Percentiles rank a stretch among this genome's conserved stretches.
Evolutionary conservation across 2,329 filamentous ascomycete species (phyloP).

Genomic region (Diaporthe citriasiana): DNA sequence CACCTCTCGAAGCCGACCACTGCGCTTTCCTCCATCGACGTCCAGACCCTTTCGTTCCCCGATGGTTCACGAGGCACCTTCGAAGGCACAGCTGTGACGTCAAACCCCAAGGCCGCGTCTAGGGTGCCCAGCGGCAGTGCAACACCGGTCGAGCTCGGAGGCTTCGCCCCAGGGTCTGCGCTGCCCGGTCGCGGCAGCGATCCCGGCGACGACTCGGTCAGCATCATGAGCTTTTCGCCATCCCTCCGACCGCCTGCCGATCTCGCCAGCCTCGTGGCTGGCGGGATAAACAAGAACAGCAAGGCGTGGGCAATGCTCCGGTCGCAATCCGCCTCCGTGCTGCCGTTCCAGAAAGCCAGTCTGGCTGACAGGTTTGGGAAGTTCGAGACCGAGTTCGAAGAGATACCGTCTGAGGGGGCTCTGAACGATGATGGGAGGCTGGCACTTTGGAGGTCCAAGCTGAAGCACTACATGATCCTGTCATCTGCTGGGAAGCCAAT

Average conservation of each 20-base stretch:
- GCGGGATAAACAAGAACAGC: constrained; percentile 75
- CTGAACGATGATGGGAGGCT: constrained; percentile 72
- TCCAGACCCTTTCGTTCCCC: constrained; percentile 81
- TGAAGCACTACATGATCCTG: constrained; percentile 97
- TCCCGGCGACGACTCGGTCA: constrained; percentile 70
- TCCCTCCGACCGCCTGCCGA: constrained; percentile 76
- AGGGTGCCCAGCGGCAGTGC: constrained; percentile 53
- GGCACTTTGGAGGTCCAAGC: constrained; percentile 86
- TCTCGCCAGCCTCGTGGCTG: constrained; percentile 84
- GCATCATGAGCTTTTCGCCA: constrained; percentile 76
- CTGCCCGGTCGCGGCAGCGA: constrained; percentile 34
- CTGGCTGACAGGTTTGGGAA: constrained; percentile 68
- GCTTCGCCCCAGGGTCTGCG: constrained; percentile 40
- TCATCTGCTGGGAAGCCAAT: constrained; percentile 98
- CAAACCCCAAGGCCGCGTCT: constrained; percentile 36
- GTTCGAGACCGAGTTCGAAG: constrained; percentile 84
- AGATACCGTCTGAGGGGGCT: constrained; percentile 70
- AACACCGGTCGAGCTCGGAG: constrained; percentile 54
- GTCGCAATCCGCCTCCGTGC: constrained; percentile 71
- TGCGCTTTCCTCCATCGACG: constrained; percentile 84
- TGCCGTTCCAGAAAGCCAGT: constrained; percentile 67
- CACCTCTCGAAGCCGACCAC: constrained; percentile 81
- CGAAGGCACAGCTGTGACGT: constrained; percentile 52
- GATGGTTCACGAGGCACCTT: constrained; percentile 78
- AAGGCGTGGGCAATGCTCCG: constrained; percentile 78